phyloP scores from a whole-genome alignment of 2,329 filamentous ascomycete genomes.

The Phaeomoniella chlamydospora region DNA sequence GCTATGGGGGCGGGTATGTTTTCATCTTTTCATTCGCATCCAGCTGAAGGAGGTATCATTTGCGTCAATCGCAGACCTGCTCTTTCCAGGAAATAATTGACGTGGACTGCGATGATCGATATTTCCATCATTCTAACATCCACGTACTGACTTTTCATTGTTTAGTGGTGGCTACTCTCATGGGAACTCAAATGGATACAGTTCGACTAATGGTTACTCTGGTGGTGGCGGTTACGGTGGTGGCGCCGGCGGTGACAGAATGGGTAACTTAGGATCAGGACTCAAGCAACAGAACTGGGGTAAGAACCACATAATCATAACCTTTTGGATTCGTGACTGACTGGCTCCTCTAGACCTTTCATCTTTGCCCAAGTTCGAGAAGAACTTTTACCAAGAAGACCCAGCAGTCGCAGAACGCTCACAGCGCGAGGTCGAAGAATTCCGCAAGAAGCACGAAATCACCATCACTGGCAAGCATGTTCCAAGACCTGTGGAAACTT shows the following conservation, averaged over 20 bases:
- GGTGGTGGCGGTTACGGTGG: constrained; percentile 21
- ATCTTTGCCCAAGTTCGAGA: constrained; percentile 88
- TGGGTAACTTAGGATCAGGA: constrained; percentile 78
- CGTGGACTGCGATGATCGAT: too few relatives aligned
- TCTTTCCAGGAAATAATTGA: too few relatives aligned
- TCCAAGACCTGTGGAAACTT: constrained; percentile 88
- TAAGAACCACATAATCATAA: constrained; percentile 33
- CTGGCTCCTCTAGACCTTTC: constrained; percentile 46
- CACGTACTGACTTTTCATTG: too few relatives aligned
- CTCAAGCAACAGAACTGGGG: constrained; percentile 84
- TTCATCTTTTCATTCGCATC: neutral
- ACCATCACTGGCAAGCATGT: constrained; percentile 66
- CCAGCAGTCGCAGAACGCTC: constrained; percentile 62
- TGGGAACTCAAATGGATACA: constrained; percentile 25
- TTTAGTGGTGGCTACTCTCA: constrained; percentile 27
- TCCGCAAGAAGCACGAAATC: constrained; percentile 76
- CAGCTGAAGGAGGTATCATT: neutral
- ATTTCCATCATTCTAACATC: too few relatives aligned
- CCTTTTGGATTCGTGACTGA: constrained; percentile 13
- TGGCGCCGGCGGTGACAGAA: constrained; percentile 55
- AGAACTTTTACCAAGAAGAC: constrained; percentile 98
- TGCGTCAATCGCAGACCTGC: too few relatives aligned
- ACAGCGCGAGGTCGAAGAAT: constrained; percentile 67
- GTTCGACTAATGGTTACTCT: constrained; percentile 37
- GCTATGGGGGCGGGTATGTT: constrained; percentile 10